These are phyloP conservation scores for Candida parachauliodes DNA, from an alignment of 805 yeast species.

Conservation along the genomic window DNA sequence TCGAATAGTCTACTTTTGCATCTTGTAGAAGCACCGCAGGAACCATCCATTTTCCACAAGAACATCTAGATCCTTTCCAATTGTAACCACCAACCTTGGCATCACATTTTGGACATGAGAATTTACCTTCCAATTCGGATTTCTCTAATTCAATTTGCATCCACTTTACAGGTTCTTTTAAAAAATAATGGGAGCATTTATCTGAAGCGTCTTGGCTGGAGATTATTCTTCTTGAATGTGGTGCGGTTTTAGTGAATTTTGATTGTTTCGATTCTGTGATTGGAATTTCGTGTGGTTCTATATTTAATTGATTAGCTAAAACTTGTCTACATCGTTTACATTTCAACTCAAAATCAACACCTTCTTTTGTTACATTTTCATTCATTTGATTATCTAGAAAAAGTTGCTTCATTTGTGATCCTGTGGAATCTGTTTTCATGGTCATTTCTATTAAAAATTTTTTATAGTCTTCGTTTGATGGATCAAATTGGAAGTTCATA, in stretches of 20 bases:
- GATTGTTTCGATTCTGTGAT: constrained; percentile 61
- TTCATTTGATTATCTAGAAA: constrained; percentile 6
- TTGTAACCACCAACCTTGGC: constrained; percentile 86
- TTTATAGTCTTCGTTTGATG: constrained; percentile 19
- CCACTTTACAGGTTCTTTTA: constrained; percentile 83
- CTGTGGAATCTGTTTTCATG: constrained; percentile 38
- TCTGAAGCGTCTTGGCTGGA: constrained; percentile 54
- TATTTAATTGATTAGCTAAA: constrained; percentile 60
- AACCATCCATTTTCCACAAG: constrained; percentile 93
- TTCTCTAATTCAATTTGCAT: constrained; percentile 76
- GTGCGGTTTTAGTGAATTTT: constrained; percentile 61
- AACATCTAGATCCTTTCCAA: constrained; percentile 93
- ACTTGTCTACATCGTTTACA: constrained; percentile 80
- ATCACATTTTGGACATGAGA: constrained; percentile 78
- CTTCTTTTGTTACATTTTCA: constrained; percentile 5
- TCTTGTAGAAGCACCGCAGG: constrained; percentile 84
- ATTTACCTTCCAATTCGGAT: constrained; percentile 82
- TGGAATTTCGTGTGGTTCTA: constrained; percentile 67
- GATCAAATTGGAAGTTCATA: constrained; percentile 26
- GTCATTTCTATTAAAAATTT: constrained; percentile 23
- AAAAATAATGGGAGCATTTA: constrained; percentile 77
- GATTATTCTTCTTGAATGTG: constrained; percentile 56
- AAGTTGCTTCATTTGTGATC: constrained; percentile 27
- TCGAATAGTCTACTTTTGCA: constrained; percentile 73
- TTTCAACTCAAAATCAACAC: constrained; percentile 42